phyloP scores from a whole-genome alignment of 805 yeast species.

The Candida morakotiae region DNA sequence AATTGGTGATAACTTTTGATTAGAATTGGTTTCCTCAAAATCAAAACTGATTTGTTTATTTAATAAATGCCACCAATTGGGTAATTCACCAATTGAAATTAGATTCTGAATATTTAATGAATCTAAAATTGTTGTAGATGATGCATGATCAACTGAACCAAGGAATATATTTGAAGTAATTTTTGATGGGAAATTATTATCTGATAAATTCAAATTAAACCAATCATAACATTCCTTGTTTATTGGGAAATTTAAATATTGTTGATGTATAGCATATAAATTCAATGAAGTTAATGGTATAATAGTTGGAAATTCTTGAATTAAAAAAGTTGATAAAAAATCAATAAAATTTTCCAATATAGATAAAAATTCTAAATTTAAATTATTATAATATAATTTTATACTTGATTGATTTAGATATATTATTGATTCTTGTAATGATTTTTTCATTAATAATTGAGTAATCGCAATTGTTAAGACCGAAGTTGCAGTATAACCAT shows the following conservation, averaged over 20 bases:
- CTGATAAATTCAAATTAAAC: slow-evolving; percentile 23
- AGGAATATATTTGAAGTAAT: slow-evolving; percentile 24
- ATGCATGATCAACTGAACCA: slow-evolving; percentile 32
- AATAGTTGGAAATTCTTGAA: slow-evolving; percentile 8
- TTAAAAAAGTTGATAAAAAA: slow-evolving; percentile 8
- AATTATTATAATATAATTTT: slow-evolving; percentile 26
- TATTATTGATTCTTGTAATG: slow-evolving; percentile 23
- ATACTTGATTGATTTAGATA: slow-evolving; percentile 12
- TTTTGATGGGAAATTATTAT: slow-evolving; percentile 34
- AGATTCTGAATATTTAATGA: slow-evolving; percentile 20
- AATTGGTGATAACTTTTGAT: slow-evolving; percentile 12
- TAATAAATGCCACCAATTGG: slow-evolving; percentile 24
- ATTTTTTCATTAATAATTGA: slow-evolving; percentile 9
- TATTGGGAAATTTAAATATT: slow-evolving; percentile 5
- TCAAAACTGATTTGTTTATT: slow-evolving; percentile 12
- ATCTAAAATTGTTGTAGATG: slow-evolving; percentile 23
- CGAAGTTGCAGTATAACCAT: slow-evolving; percentile 36
- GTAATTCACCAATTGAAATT: slow-evolving; percentile 34
- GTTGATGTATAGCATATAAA: slow-evolving; percentile 3
- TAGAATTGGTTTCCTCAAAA: slow-evolving; percentile 8
- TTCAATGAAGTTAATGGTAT: slow-evolving; percentile 6
- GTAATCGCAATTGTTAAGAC: slow-evolving; percentile 16
- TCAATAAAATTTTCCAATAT: slow-evolving; percentile 26
- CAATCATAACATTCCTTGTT: slow-evolving; percentile 21
- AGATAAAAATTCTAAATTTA: slow-evolving; percentile 25